phyloP scores from a whole-genome alignment of 1,139 yeast species.

The Torulaspora pretoriensis region DNA sequence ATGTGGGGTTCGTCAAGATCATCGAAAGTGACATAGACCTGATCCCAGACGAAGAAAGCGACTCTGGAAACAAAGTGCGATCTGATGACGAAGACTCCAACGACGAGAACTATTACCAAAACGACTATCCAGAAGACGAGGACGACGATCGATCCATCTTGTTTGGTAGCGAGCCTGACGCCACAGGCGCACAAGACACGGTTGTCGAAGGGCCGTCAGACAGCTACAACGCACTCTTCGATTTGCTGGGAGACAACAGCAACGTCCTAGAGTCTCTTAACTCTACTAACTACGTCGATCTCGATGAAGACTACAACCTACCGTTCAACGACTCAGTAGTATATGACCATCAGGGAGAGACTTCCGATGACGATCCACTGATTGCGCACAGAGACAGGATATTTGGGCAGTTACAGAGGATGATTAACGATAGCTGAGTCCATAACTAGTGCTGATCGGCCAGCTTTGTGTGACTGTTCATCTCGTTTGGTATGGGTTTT shows the following conservation, averaged over 20 bases:
- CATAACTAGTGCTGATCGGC: not conserved
- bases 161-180: conserved; percentile 39
- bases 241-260: conserved; percentile 33
- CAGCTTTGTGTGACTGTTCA: conserved; percentile 6
- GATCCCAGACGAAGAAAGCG: conserved; percentile 48
- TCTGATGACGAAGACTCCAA: conserved; percentile 74
- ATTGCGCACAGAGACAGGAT: conserved; percentile 62
- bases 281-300: conserved; percentile 23
- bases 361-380: conserved; percentile 49
- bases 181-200: conserved; percentile 21
- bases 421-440: conserved; percentile 37
- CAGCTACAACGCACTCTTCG: conserved; percentile 34
- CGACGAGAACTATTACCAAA: conserved; percentile 86
- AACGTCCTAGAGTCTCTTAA: conserved; percentile 30
- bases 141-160: conserved; percentile 49
- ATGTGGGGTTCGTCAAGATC: conserved; percentile 62
- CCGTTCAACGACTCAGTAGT: conserved; percentile 19
- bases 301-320: conserved; percentile 29
- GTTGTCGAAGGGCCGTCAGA: conserved; percentile 14
- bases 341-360: conserved; percentile 24
- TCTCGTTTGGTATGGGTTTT: not conserved
- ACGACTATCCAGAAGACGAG: conserved; percentile 94
- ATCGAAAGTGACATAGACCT: conserved; percentile 62
- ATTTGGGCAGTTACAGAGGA: conserved; percentile 51
- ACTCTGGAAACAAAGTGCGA: conserved; percentile 36